Evolutionary conservation across 345 rosid genomes (phyloP).

Genomic region (Populus nigra): DNA sequence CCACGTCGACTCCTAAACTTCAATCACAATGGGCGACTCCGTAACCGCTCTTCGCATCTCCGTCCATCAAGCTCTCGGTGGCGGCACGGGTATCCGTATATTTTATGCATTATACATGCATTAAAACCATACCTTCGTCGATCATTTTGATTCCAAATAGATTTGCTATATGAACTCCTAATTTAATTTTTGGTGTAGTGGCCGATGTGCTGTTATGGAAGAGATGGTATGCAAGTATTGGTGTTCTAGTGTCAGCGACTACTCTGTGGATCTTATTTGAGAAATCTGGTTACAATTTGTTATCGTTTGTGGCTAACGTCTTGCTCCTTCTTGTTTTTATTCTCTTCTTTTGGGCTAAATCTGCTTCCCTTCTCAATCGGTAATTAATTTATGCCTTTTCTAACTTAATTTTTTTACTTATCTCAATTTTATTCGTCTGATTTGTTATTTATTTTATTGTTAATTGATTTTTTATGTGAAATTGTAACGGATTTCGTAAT

Average conservation of each 20-base stretch:
- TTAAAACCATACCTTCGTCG: not conserved
- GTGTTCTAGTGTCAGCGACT: conserved; percentile 52
- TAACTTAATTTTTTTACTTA: not conserved
- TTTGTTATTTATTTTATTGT: too few species aligned
- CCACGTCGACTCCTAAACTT: not conserved
- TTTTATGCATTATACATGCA: not conserved
- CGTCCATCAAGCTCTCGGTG: conserved; percentile 77
- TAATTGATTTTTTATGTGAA: too few species aligned
- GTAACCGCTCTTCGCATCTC: conserved; percentile 42
- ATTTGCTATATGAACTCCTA: not conserved
- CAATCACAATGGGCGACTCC: conserved; percentile 24
- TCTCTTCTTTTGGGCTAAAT: conserved; percentile 96
- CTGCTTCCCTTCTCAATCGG: conserved; percentile 94
- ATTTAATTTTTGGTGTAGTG: conserved; percentile 35
- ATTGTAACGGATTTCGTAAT: too few species aligned
- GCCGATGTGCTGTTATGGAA: conserved; percentile 88
- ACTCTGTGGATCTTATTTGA: conserved; percentile 73
- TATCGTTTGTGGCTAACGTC: conserved; percentile 72
- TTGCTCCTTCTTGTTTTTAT: conserved; percentile 64
- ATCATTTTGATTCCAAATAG: conserved; percentile 11
- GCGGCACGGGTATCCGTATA: conserved; percentile 55
- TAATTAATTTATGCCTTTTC: conserved; percentile 9
- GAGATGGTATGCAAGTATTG: conserved; percentile 48
- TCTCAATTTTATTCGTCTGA: not conserved
- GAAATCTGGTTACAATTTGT: conserved; percentile 67